Evolutionary conservation across 257 asterid species (phyloP).

Genomic region (Fraxinus quadrangulata): DNA sequence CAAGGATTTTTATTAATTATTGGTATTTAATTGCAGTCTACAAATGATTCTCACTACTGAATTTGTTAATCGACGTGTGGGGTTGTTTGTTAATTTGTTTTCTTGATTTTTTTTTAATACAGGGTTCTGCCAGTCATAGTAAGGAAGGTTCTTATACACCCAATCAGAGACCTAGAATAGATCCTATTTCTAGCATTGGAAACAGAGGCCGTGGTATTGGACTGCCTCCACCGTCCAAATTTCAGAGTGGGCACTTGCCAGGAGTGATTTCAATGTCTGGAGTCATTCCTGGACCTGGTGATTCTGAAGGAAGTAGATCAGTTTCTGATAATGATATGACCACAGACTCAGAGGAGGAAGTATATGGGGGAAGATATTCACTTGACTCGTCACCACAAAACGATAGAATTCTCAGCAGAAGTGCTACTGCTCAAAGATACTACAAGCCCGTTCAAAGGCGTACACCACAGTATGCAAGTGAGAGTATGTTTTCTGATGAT

Average conservation of each 20-base stretch:
- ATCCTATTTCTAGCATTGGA: slow-evolving; percentile 38
- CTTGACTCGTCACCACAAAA: slow-evolving; percentile 52
- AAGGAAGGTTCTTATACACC: slow-evolving; percentile 33
- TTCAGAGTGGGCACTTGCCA: slow-evolving; percentile 42
- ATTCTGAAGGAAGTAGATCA: slow-evolving; percentile 37
- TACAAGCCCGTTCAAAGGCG: slow-evolving; percentile 28
- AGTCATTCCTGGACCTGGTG: slow-evolving; percentile 37
- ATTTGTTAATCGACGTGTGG: not conserved
- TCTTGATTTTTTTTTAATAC: slow-evolving; percentile 19
- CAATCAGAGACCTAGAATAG: slow-evolving; percentile 33
- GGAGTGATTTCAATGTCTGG: slow-evolving; percentile 44
- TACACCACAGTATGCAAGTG: slow-evolving; percentile 39
- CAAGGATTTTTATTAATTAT: not conserved
- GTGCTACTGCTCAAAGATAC: slow-evolving; percentile 28
- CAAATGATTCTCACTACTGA: not conserved
- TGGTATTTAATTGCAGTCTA: not conserved
- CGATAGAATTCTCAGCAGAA: slow-evolving; percentile 35
- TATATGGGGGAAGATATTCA: slow-evolving; percentile 47
- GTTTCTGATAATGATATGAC: slow-evolving; percentile 48
- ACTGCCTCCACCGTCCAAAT: slow-evolving; percentile 44
- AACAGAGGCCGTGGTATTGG: slow-evolving; percentile 38
- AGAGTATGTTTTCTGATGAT: slow-evolving; percentile 41
- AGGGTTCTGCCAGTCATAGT: slow-evolving; percentile 42
- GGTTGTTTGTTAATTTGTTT: not conserved
- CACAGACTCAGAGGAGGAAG: slow-evolving; percentile 45